These are phyloP conservation scores for Agaricus blazei DNA, from an alignment of 768 basidiomycete genomes.

Conservation along the genomic window DNA sequence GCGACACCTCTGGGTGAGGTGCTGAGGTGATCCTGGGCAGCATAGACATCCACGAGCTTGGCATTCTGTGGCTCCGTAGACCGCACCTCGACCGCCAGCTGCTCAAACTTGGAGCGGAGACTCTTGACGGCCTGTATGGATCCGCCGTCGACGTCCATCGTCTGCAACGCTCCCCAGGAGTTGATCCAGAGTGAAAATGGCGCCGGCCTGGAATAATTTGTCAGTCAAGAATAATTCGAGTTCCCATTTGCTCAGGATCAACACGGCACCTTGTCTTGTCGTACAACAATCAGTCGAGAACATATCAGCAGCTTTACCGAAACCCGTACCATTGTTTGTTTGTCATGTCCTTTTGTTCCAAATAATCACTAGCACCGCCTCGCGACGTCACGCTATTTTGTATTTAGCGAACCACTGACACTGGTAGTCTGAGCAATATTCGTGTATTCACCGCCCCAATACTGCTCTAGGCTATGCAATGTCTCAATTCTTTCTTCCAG, in stretches of 20 bases:
- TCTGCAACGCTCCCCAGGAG: not conserved
- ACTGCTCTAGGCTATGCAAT: too few relatives aligned
- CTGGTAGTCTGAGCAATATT: too few relatives aligned
- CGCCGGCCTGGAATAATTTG: not conserved
- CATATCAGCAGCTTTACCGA: not conserved
- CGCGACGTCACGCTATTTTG: too few relatives aligned
- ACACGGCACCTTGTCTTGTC: too few relatives aligned
- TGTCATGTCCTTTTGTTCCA: not conserved
- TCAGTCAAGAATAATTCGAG: not conserved
- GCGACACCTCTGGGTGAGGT: slow-evolving; percentile 39
- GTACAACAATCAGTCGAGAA: too few relatives aligned
- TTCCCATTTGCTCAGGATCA: too few relatives aligned
- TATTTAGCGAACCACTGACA: too few relatives aligned
- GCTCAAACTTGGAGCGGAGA: slow-evolving; percentile 67
- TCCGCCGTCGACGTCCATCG: slow-evolving; percentile 43
- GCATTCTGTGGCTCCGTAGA: slow-evolving; percentile 23
- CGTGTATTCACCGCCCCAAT: too few relatives aligned
- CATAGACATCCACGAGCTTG: slow-evolving; percentile 28
- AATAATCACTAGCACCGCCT: not conserved
- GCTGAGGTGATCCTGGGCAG: slow-evolving; percentile 29
- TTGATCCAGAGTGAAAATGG: not conserved
- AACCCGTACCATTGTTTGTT: not conserved
- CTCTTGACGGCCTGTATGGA: slow-evolving; percentile 63
- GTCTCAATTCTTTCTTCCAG: too few relatives aligned
- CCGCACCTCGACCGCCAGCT: slow-evolving; percentile 41